These are phyloP conservation scores for Morella rubra DNA, from an alignment of 306 rosid species.

Conservation along the genomic window DNA sequence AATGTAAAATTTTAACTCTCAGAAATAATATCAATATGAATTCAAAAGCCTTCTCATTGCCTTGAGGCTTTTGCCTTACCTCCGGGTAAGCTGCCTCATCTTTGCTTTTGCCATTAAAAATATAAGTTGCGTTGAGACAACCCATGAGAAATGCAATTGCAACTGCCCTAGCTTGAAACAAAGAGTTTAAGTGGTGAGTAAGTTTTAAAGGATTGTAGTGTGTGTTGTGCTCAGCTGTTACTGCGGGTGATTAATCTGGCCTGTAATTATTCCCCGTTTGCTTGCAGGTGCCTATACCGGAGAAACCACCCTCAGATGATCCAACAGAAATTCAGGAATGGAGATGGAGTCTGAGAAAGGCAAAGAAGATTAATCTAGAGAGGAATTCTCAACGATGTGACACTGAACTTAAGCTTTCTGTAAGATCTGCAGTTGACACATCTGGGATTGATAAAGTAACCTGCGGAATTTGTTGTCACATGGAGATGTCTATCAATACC, in stretches of 20 bases:
- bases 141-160: constrained; percentile 1
- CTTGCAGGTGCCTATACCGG: constrained; percentile 75
- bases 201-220: no score
- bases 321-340: constrained; percentile 70
- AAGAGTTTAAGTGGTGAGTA: no score
- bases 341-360: constrained; percentile 72
- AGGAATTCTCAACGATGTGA: constrained; percentile 88
- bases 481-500: constrained; percentile 4
- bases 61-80: no score
- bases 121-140: not conserved
- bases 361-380: constrained; percentile 75
- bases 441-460: not conserved
- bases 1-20: not conserved
- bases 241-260: no score
- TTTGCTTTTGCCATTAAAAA: not conserved
- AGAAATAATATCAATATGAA: no score
- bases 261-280: constrained; percentile 21
- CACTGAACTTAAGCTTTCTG: constrained; percentile 82
- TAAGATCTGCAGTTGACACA: constrained; percentile 42
- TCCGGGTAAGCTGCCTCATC: not conserved
- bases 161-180: no score
- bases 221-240: no score
- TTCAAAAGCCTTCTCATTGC: no score
- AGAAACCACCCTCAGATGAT: constrained; percentile 59
- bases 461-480: constrained; percentile 5